A percentile compares a stretch with the other conserved stretches of the same genome.
phyloP scores from a whole-genome alignment of 129 eudicot genomes.

The Pseudognaphalium luteoalbum region DNA sequence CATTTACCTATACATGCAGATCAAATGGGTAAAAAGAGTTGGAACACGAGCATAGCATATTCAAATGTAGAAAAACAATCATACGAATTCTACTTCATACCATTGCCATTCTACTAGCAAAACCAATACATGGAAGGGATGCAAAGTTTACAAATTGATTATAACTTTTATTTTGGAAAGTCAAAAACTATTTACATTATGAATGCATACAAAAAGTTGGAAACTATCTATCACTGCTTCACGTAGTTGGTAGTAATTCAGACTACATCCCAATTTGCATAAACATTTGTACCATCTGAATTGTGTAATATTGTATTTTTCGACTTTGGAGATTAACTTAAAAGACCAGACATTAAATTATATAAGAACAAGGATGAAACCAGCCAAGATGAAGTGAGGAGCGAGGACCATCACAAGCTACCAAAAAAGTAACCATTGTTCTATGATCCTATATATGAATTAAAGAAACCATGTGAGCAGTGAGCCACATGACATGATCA shows the following conservation, averaged over 20 bases:
- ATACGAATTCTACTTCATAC: not conserved
- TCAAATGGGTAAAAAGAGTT: no score
- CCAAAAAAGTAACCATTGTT: constrained; percentile 29
- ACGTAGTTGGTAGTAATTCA: not conserved
- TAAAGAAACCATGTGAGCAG: constrained; percentile 43
- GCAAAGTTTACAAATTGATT: not conserved
- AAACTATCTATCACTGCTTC: not conserved
- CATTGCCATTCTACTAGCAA: not conserved
- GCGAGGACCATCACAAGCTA: constrained; percentile 36
- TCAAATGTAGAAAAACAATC: not conserved
- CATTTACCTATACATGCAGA: no score
- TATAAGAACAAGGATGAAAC: constrained; percentile 8
- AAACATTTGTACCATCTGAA: constrained; percentile 3
- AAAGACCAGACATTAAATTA: not conserved
- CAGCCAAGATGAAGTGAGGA: constrained; percentile 24
- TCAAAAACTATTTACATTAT: not conserved
- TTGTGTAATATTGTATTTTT: not conserved
- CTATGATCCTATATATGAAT: constrained; percentile 21
- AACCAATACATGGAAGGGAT: not conserved
- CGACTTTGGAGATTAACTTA: not conserved
- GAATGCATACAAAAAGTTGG: not conserved
- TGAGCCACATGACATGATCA: constrained; percentile 43
- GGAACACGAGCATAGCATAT: no score
- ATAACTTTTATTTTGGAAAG: not conserved
- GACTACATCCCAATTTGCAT: no score